A percentile compares a stretch with the other conserved stretches of the same genome.
These are phyloP conservation scores for Lophiostoma macrostomum DNA, from an alignment of 495 filamentous ascomycete genomes.

Conservation along the genomic window DNA sequence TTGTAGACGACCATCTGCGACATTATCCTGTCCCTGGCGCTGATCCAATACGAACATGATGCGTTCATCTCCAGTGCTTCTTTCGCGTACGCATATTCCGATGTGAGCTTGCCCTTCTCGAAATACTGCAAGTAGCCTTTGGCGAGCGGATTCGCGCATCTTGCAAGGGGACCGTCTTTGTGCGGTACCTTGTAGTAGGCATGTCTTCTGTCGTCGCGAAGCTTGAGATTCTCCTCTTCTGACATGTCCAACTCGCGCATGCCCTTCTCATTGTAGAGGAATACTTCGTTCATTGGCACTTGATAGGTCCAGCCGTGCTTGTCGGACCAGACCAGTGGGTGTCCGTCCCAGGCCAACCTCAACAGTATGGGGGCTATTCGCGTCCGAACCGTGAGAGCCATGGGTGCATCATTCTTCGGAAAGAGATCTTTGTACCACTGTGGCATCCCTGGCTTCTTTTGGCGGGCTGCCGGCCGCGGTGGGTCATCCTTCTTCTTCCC, in stretches of 20 bases:
- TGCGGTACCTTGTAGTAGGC: conserved; percentile 93
- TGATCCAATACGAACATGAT: conserved; percentile 98
- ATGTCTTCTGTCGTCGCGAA: conserved; percentile 64
- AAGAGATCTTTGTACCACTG: conserved; percentile 95
- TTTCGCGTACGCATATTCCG: conserved; percentile 83
- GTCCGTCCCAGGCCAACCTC: conserved; percentile 80
- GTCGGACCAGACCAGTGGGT: conserved; percentile 90
- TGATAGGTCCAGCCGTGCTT: conserved; percentile 89
- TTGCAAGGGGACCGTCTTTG: conserved; percentile 82
- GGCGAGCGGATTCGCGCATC: conserved; percentile 81
- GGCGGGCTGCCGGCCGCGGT: conserved; percentile 70
- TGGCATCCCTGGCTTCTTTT: conserved; percentile 93
- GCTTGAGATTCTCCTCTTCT: conserved; percentile 62
- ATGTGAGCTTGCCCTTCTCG: conserved; percentile 80
- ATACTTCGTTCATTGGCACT: conserved; percentile 61
- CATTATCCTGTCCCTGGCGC: conserved; percentile 84
- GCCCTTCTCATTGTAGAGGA: conserved; percentile 65
- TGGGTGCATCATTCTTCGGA: conserved; percentile 55
- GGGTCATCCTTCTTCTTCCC: conserved; percentile 81
- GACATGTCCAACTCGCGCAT: conserved; percentile 70
- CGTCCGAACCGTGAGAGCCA: conserved; percentile 80
- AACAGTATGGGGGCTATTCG: conserved; percentile 85
- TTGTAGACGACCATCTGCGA: conserved; percentile 91
- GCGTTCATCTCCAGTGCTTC: conserved; percentile 98
- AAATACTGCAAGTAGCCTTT: conserved; percentile 90